Evolutionary conservation across 1,284 basidiomycete species (phyloP), one percentile per base, ranked within the genome.

Genomic region (Puccinia coronata): DNA sequence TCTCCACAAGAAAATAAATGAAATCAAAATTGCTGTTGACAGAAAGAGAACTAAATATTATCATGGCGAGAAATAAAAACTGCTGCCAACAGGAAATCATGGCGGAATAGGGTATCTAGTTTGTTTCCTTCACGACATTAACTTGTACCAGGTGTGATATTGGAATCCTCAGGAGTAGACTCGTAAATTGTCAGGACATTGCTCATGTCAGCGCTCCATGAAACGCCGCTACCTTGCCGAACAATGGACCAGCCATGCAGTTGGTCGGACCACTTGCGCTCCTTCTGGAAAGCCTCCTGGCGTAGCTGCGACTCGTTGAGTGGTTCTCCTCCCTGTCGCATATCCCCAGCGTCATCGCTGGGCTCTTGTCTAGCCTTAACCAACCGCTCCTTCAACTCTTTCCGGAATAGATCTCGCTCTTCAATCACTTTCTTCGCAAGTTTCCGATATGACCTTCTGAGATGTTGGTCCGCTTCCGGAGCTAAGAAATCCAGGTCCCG

Each of bases 171-270:
- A 39, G 23, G 9, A 5, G 23, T 20, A 23, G 59, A 63, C 2
- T 53, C 47, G 51, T 53, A 79, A 25, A 81, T 61, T 23, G 34
- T 59, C 4, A 81, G 31, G 43, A 71, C 59, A 12, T 51, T 11
- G 12, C 36, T 41, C 79, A 81, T 81, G 1, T 74, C 71, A 65
- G 47, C 51, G 43, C 73, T 59, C 79, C 79, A 81, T 67, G 65
- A 81, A 59, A 81, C 23, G 5, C 71, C 59, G 67, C 70, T 73
- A 53, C 79, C 71, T 51, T 49, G 23, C 28, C 71, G 55, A 34
- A 81, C 69, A 16, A 81, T 74, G n/a, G 20, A 73, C 79, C 79
- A 81, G 20, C 70, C 79, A 39, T 81, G 51, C 12, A 81, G n/a
- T 53, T 49, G 55, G 67, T 81, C 49, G 34, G 55, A 28, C 79